phyloP scores from a whole-genome alignment of 2,329 filamentous ascomycete genomes.

The Penicillium sp. region DNA sequence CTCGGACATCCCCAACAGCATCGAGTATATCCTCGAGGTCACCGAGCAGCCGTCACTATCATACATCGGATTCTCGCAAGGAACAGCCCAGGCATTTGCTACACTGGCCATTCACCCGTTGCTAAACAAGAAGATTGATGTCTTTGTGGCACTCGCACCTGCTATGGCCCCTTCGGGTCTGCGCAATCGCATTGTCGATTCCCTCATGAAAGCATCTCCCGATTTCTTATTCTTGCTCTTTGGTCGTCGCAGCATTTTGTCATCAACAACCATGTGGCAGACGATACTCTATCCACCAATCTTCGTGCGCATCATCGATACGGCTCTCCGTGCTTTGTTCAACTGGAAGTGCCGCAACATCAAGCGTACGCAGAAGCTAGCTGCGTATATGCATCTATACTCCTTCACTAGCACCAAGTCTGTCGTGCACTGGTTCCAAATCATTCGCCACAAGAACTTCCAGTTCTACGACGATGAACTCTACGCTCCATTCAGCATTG shows the following conservation, averaged over 20 bases:
- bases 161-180: slow-evolving; percentile 95
- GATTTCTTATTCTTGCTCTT: slow-evolving; percentile 92
- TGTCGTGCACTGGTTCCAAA: slow-evolving; percentile 99
- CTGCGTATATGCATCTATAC: slow-evolving; percentile 93
- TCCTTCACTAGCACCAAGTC: slow-evolving; percentile 96
- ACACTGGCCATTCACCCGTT: slow-evolving; percentile 88
- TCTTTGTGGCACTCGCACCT: slow-evolving; percentile 93
- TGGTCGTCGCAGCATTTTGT: slow-evolving; percentile 85
- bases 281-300: slow-evolving; percentile 92
- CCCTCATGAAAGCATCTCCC: slow-evolving; percentile 89
- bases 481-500: slow-evolving; percentile 71
- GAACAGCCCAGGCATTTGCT: slow-evolving; percentile 94
- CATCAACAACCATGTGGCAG: slow-evolving; percentile 96
- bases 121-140: slow-evolving; percentile 88
- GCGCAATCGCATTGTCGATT: slow-evolving; percentile 86
- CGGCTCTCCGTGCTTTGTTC: slow-evolving; percentile 79
- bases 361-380: slow-evolving; percentile 81
- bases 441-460: slow-evolving; percentile 93
- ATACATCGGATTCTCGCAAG: slow-evolving; percentile 96
- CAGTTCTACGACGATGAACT: slow-evolving; percentile 99
- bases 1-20: slow-evolving; percentile 93
- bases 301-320: slow-evolving; percentile 85
- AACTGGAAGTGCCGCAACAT: slow-evolving; percentile 89
- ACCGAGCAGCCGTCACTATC: slow-evolving; percentile 83
- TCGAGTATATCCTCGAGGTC: slow-evolving; percentile 83